Evolutionary conservation across 2,329 filamentous ascomycete species (phyloP), one percentile per base, ranked within the genome.

Genomic region (Xylaria polymorpha): DNA sequence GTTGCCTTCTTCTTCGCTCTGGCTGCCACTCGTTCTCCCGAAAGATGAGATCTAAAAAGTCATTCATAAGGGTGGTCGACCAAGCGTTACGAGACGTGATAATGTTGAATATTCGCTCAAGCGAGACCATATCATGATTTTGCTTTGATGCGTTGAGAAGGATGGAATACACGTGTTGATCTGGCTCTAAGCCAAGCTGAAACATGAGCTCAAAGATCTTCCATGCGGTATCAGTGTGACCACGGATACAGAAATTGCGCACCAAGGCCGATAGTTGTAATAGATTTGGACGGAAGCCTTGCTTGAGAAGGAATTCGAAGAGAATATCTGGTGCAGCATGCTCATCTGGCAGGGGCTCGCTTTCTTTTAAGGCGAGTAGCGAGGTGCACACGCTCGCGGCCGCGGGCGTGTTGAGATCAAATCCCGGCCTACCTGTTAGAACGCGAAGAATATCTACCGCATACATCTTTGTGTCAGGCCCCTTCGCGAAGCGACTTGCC

Each of bases 91-190:
- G 80, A 39, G 81, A 71, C 53, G 85, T 82, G 4, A 89, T 85
- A 51, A 87, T 83, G 4, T 84, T 78, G 60, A 91, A 83, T 53
- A 91, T 84, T 39, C 83, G 81, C 51, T 84, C 81, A 35, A 94
- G 83, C 32, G 85, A 84, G 3, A 83, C 78, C 4, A 85, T 81
- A 69, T 92, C 85, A 29, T 83, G 79, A 22, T 83, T 83, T 4
- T 78, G 77, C 73, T 93, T 93, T 61, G 92, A 91, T 39, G 91
- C 91, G 67, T 90, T 87, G 50, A 97, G 85, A 41, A 97, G 82
- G 35, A 89, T 89, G 0, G 89, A 84, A 77, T 90, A 93, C 0
- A 93, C 91, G 71, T 88, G 86, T 0, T 81, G 80, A 77, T 97
- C 90, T 0, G 92, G 87, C 63, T 86, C 78, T 18, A 92, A 82